phyloP scores from a whole-genome alignment of 192 early-diverging fungal genomes.

The Rhizoclosmatium sp. region DNA sequence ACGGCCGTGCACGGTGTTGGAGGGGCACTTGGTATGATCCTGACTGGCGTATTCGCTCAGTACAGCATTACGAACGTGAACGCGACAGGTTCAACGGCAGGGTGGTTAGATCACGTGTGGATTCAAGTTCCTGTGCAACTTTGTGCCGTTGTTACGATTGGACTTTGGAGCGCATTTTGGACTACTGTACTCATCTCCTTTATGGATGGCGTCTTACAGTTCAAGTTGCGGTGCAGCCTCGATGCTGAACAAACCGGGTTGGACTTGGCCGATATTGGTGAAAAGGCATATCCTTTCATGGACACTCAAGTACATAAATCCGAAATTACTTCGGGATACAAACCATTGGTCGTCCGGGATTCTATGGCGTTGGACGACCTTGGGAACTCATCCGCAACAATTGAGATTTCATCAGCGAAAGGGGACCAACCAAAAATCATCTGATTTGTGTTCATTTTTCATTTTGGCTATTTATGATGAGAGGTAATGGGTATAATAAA shows the following conservation, averaged over 20 bases:
- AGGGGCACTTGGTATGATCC: constrained; percentile 50
- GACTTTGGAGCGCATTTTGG: constrained; percentile 77
- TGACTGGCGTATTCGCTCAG: constrained; percentile 93
- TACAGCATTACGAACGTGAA: constrained; percentile 76
- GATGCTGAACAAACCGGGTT: constrained; percentile 77
- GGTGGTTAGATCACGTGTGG: constrained; percentile 81
- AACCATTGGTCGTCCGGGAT: background rate
- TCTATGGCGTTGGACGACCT: background rate
- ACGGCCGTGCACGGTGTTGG: constrained; percentile 3
- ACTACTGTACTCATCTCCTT: constrained; percentile 74
- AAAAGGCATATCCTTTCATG: constrained; percentile 57
- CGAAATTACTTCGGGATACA: background rate
- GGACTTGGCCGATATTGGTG: constrained; percentile 86
- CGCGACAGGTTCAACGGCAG: constrained; percentile 53
- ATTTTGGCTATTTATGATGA: background rate
- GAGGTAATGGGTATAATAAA: background rate
- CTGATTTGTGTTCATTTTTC: background rate
- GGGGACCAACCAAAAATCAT: background rate
- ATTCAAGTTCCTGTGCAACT: constrained; percentile 80
- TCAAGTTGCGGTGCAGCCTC: constrained; percentile 63
- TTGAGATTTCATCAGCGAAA: background rate
- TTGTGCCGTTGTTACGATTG: constrained; percentile 72
- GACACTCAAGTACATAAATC: background rate
- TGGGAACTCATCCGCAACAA: background rate
- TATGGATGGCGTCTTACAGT: constrained; percentile 77